Evolutionary conservation across 441 rosid genomes (phyloP).

Genomic region (Erodium moschatum): DNA sequence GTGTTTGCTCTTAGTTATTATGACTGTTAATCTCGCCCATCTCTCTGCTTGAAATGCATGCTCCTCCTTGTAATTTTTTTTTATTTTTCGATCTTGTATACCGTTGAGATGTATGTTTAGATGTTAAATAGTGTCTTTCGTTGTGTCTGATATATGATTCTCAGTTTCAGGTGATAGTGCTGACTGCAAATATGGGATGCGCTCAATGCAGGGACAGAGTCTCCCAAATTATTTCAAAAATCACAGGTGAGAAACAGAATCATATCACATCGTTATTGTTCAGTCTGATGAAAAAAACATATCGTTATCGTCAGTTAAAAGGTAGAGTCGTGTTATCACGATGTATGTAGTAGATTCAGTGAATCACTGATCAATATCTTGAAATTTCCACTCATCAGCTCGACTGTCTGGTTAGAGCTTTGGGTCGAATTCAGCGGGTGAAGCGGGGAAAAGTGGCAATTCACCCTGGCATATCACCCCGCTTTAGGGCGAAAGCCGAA

Average conservation of each 20-base stretch:
- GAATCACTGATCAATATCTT: no score
- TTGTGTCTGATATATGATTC: no score
- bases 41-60: not conserved
- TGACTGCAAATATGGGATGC: conserved; percentile 6
- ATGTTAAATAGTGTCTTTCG: not conserved
- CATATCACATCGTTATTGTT: no score
- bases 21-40: not conserved
- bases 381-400: no score
- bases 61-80: not conserved
- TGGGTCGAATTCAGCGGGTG: no score
- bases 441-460: no score
- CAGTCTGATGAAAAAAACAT: no score
- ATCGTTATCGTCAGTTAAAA: not conserved
- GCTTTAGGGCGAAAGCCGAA: no score
- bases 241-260: not conserved
- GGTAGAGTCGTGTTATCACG: not conserved
- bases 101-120: not conserved
- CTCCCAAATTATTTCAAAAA: not conserved
- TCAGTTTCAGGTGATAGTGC: conserved; percentile 9
- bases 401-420: no score
- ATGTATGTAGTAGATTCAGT: no score
- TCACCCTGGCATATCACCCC: no score
- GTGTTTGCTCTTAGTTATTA: not conserved
- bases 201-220: not conserved
- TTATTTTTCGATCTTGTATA: no score